Base-by-base conservation (phyloP, 2,329 filamentous ascomycete species). In the Geoglossum cookeanum region DNA sequence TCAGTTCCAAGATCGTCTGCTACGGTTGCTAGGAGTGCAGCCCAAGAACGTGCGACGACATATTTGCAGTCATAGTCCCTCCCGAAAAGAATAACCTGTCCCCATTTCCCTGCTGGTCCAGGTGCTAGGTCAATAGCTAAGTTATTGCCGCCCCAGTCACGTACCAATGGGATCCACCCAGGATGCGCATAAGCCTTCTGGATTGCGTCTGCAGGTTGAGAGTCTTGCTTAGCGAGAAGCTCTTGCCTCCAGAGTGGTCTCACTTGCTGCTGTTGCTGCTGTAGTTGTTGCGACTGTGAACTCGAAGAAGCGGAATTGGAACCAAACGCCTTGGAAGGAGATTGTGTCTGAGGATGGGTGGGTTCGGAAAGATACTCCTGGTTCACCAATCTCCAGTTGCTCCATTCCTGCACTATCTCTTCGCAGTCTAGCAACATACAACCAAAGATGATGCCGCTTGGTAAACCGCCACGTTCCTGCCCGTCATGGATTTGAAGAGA, bases 1-100 rank as follows among this genome's bases (percentile, higher is more conserved):
- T 87, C 86, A 63, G 87, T 92, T 72, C 79, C 81, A 64, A 98
- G 74, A 66, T 98, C 92, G 66, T 98, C 92, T 33, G 92, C 89
- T 5, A 96, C 79, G 35, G 83, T 79, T 55, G 89, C 89, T 22
- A 98, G 72, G 67, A 98, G 90, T 8, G 84, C 79, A 15, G 83
- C 80, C 92, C 92, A 98, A 0, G 91, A 97, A 60, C 87, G 82
- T 33, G 92, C 87, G 58, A 98, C 79, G 5, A 98, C 92, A 67
- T 95, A 98, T 73, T 98, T 98, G 71, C 87, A 95, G 68, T 98
- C 92, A 71, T 95, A 98, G 72, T 98, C 92, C 60, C 92, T 87
- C 55, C 92, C 92, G 68, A 94, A 96, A 60, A 98, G 78, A 65
- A 98, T 95, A 62, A 98, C 81, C 69, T 98, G 92, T 57, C 92